Conservation (phyloP, 768 basidiomycete species). For the Macrolepiota fuliginosa region DNA sequence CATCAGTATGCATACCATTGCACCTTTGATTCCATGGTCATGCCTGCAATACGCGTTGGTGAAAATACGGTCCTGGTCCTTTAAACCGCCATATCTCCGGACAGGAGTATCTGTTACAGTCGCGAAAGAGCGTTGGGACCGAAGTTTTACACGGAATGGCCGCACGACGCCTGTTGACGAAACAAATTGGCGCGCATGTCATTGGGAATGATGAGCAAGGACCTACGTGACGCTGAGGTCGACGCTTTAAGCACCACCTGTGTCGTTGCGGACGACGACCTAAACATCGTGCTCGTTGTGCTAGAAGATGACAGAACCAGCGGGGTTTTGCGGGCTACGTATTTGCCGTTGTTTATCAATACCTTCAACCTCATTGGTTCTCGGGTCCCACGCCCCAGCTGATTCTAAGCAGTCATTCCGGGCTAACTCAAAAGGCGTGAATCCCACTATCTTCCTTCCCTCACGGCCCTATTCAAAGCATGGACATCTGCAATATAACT, state of each 20-base stretch:
- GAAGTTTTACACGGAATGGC: slow-evolving; percentile 33
- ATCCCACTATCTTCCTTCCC: too few species aligned
- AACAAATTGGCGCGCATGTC: slow-evolving; percentile 1
- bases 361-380: neutral
- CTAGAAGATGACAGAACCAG: slow-evolving; percentile 16
- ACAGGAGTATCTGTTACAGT: slow-evolving; percentile 85
- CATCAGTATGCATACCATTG: slow-evolving; percentile 52
- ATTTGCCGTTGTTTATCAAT: slow-evolving; percentile 5
- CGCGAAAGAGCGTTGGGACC: slow-evolving; percentile 51
- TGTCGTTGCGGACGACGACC: slow-evolving; percentile 34
- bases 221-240: slow-evolving; percentile 26
- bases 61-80: slow-evolving; percentile 93
- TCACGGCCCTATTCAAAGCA: neutral
- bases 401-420: neutral
- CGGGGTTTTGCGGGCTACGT: slow-evolving; percentile 28
- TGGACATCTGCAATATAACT: neutral
- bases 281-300: slow-evolving; percentile 35
- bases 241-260: slow-evolving; percentile 31
- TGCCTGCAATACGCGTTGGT: slow-evolving; percentile 87
- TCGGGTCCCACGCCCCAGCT: neutral
- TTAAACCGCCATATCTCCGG: slow-evolving; percentile 88
- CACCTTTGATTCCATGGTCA: slow-evolving; percentile 93
- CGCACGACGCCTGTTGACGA: slow-evolving; percentile 23
- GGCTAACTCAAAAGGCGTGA: too few species aligned
- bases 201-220: neutral